Base-by-base conservation (phyloP, 345 rosid genomes). In the Salix koriyanagi region DNA sequence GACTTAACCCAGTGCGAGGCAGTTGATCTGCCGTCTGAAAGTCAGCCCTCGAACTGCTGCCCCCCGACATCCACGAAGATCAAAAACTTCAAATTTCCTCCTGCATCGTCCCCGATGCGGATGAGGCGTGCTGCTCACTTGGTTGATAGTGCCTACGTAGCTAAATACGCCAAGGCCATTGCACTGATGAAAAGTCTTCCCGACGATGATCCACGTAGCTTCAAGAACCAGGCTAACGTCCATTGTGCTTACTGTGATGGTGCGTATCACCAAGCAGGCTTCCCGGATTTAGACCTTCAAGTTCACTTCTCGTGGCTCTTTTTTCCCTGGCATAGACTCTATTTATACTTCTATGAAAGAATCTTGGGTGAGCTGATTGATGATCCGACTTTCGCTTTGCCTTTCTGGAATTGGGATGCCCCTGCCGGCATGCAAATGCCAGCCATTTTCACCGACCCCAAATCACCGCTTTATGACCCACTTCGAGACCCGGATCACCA, bases 161-260 rank as follows among this genome's bases (percentile, higher is more conserved):
- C 86, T 14, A 88, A 90, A 37, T 90, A 84, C 69, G 19, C 74
- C 34, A 83, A 79, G 75, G 91, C 91, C 48, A 15, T 85, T n/a
- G 79, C 83, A 75, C 88, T 88, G 65, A 87, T 90, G 90, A 90
- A 86, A 71, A 87, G 86, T 23, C 87, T 90, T 6, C 91, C 91
- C 1, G 86, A 75, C 0, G 83, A 84, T 7, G 91, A 90, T 69
- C 94, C 94, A 1, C 84, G 94, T 10, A 88, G 67, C 85, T 88
- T 88, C 84, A 75, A 7, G 46, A 89, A 86, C 41, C 90, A 90
- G 76, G 91, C 91, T 1, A 85, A 83, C 19, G 78, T 88, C 60
- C 94, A 90, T 48, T 90, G 94, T 48, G 94, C 90, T 65, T 90
- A 88, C 23, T 90, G 91, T 26, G 82, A 88, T 60, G 94, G 88